Conservation (phyloP, 352 stramenopile genomes). For the Chrysophaeum taylorii region DNA sequence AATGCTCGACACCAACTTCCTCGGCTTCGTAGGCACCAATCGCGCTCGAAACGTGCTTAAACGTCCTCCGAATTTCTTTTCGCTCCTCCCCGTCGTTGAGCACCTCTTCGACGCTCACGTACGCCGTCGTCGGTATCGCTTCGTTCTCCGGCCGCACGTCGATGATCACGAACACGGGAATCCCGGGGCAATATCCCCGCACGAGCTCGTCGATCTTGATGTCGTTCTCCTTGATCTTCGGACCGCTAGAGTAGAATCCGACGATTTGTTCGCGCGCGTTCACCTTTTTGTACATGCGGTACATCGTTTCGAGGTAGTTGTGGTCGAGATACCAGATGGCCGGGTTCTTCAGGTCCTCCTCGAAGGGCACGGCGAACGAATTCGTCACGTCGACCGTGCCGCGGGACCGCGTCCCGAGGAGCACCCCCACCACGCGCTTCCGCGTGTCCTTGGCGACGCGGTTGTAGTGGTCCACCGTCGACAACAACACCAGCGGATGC, state of each 20-base stretch:
- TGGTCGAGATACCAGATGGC: constrained; percentile 98
- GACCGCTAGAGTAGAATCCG: constrained; percentile 96
- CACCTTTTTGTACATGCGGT: constrained; percentile 65
- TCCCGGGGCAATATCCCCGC: constrained; percentile 52
- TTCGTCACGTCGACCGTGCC: constrained; percentile 61
- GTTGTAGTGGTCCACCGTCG: constrained; percentile 97
- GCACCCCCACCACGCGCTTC: constrained; percentile 95
- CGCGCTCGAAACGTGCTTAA: constrained; percentile 91
- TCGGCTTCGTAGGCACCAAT: constrained; percentile 81
- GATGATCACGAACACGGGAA: constrained; percentile 97
- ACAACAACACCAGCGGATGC: constrained; percentile 95
- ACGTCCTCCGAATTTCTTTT: constrained; percentile 89
- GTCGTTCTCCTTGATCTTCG: constrained; percentile 86
- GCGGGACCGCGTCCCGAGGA: constrained; percentile 86
- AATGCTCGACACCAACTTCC: constrained; percentile 92
- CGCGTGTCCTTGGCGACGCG: constrained; percentile 91
- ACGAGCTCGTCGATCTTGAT: constrained; percentile 48
- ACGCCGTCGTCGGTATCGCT: constrained; percentile 91
- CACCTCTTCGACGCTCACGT: constrained; percentile 91
- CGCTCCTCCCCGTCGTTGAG: constrained; percentile 37
- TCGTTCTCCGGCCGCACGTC: constrained; percentile 85
- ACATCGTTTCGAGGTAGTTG: constrained; percentile 98
- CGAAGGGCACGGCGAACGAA: constrained; percentile 86
- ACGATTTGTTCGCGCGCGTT: constrained; percentile 91
- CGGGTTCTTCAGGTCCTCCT: constrained; percentile 83